These are phyloP conservation scores for Arthrocladium fulminans DNA, from an alignment of 2,329 filamentous ascomycete genomes.

Conservation along the genomic window DNA sequence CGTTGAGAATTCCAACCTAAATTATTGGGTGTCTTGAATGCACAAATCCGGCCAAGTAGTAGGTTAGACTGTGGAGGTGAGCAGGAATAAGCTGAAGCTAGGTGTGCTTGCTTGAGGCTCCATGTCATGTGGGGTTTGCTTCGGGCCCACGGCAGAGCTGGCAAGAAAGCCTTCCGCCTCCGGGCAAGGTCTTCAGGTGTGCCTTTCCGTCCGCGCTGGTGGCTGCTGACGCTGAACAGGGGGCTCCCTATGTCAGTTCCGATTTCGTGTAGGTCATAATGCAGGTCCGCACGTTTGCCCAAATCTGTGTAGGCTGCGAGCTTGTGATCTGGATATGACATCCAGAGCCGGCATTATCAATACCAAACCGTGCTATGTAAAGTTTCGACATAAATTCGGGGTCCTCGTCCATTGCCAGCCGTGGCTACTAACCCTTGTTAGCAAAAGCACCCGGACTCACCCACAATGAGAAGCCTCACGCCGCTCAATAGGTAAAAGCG, in stretches of 20 bases:
- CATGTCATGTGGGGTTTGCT: not conserved
- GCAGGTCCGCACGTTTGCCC: not conserved
- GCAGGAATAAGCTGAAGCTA: not conserved
- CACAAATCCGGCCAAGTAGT: too few species aligned
- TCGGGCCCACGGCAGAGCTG: not conserved
- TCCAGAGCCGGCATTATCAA: conserved; percentile 1
- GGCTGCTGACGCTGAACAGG: not conserved
- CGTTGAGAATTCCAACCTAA: too few species aligned
- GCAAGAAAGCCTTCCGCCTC: not conserved
- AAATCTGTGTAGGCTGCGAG: not conserved
- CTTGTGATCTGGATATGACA: conserved; percentile 1
- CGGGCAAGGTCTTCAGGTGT: not conserved
- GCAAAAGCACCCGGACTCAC: not conserved
- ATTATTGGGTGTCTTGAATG: too few species aligned
- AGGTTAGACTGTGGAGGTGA: not conserved
- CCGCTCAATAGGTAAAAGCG: conserved; percentile 9
- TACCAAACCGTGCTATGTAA: not conserved
- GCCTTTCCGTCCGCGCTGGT: not conserved
- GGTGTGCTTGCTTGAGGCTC: conserved; percentile 1
- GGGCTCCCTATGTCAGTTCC: not conserved
- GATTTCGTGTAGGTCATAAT: conserved; percentile 2
- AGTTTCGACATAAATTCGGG: not conserved
- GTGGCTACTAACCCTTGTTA: not conserved
- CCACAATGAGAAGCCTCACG: not conserved
- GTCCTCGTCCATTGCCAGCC: not conserved